A percentile compares a stretch with the other conserved stretches of the same genome.
phyloP scores from a whole-genome alignment of 2,329 filamentous ascomycete genomes.

The Calonectria ilicicola region DNA sequence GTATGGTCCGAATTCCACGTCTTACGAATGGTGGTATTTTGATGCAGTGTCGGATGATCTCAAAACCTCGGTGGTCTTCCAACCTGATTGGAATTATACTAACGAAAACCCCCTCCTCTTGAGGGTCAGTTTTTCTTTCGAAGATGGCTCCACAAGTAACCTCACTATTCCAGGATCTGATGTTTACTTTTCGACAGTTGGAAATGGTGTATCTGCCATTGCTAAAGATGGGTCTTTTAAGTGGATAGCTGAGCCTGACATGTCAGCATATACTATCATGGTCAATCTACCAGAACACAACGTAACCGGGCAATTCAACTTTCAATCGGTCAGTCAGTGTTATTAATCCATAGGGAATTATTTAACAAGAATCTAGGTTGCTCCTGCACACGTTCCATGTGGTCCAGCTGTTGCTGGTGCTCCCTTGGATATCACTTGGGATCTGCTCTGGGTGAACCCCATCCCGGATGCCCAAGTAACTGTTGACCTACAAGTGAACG shows the following conservation, averaged over 20 bases:
- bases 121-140: background rate
- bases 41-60: background rate
- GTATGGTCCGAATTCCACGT: background rate
- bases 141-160: background rate
- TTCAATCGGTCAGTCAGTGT: background rate
- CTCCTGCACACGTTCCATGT: background rate
- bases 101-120: background rate
- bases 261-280: background rate
- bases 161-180: background rate
- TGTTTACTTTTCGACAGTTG: background rate
- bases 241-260: background rate
- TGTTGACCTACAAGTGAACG: background rate
- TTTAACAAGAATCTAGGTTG: background rate
- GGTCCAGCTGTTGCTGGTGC: background rate
- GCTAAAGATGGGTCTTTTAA: background rate
- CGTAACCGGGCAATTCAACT: background rate
- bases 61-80: background rate
- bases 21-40: background rate
- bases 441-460: background rate
- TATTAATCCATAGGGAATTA: too few relatives aligned
- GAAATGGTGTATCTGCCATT: background rate
- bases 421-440: background rate
- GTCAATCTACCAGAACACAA: background rate
- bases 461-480: background rate
- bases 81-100: background rate